phyloP scores from a whole-genome alignment of 106 monocot genomes.

The Amphibolis antarctica region DNA sequence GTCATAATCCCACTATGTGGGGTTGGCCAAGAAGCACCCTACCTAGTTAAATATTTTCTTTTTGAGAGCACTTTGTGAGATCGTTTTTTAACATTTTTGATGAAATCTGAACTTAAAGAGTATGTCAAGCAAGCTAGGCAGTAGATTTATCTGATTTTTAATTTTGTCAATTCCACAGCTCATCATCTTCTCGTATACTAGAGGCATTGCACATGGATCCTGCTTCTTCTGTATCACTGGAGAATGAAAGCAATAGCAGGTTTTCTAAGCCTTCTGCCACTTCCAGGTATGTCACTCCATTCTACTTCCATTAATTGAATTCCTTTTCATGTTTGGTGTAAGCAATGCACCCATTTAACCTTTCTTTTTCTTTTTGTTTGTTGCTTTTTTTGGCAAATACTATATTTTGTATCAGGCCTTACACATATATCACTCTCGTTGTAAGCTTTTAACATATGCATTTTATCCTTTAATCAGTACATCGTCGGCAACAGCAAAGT shows the following conservation, averaged over 20 bases:
- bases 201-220: slow-evolving; percentile 97
- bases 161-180: slow-evolving; percentile 40
- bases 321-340: too few relatives aligned
- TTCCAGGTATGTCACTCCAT: slow-evolving; percentile 34
- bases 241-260: slow-evolving; percentile 61
- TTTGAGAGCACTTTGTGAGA: too few relatives aligned
- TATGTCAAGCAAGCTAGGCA: not conserved
- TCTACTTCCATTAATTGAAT: too few relatives aligned
- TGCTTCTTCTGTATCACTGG: slow-evolving; percentile 75
- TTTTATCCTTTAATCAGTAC: slow-evolving; percentile 18
- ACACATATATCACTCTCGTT: too few relatives aligned
- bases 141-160: slow-evolving; percentile 7
- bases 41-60: too few relatives aligned
- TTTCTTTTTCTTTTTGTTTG: too few relatives aligned
- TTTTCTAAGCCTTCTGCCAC: slow-evolving; percentile 30
- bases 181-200: slow-evolving; percentile 57
- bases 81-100: slow-evolving; percentile 9
- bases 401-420: too few relatives aligned
- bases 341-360: too few relatives aligned
- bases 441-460: slow-evolving; percentile 2
- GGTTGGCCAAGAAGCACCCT: not conserved
- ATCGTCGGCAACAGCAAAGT: slow-evolving; percentile 56
- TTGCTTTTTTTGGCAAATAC: too few relatives aligned
- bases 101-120: not conserved
- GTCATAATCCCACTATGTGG: too few relatives aligned